phyloP scores from a whole-genome alignment of 2,329 filamentous ascomycete species.

The Paecilomyces niveus region DNA sequence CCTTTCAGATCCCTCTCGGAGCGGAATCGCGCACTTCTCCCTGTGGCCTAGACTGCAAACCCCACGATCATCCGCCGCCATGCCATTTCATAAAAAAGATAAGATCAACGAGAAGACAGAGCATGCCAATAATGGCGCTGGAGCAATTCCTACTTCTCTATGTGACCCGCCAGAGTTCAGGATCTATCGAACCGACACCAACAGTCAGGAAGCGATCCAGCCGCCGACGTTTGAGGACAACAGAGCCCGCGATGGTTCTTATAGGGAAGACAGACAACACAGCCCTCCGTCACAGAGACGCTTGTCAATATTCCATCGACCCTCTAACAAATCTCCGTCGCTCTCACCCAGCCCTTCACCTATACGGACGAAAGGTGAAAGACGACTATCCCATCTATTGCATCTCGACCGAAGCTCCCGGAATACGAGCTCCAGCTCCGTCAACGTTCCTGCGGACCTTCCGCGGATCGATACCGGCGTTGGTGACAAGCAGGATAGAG shows the following conservation, averaged over 20 bases:
- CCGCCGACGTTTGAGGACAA: constrained; percentile 53
- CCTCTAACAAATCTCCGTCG: constrained; percentile 15
- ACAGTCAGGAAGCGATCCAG: constrained; percentile 68
- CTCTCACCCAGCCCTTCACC: constrained; percentile 19
- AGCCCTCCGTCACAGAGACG: constrained; percentile 24
- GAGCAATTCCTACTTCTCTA: constrained; percentile 28
- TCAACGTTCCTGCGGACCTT: constrained; percentile 70
- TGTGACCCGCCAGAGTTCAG: constrained; percentile 59
- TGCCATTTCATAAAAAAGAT: constrained; percentile 59
- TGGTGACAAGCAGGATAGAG: constrained; percentile 47
- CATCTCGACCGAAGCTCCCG: constrained; percentile 30
- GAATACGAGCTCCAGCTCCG: constrained; percentile 37
- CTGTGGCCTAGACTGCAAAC: not conserved
- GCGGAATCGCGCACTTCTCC: not conserved
- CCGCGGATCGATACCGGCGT: constrained; percentile 59
- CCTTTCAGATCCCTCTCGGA: not conserved
- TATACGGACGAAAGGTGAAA: constrained; percentile 20
- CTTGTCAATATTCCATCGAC: constrained; percentile 24
- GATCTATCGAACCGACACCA: constrained; percentile 78
- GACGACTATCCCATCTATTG: constrained; percentile 25
- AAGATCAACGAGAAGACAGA: constrained; percentile 34
- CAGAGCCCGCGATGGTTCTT: not conserved
- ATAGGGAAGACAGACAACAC: constrained; percentile 3
- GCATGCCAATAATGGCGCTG: constrained; percentile 9
- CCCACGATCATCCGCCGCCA: constrained; percentile 21